These are phyloP conservation scores for Suillus fuscotomentosus DNA, from an alignment of 768 basidiomycete genomes.

Conservation along the genomic window DNA sequence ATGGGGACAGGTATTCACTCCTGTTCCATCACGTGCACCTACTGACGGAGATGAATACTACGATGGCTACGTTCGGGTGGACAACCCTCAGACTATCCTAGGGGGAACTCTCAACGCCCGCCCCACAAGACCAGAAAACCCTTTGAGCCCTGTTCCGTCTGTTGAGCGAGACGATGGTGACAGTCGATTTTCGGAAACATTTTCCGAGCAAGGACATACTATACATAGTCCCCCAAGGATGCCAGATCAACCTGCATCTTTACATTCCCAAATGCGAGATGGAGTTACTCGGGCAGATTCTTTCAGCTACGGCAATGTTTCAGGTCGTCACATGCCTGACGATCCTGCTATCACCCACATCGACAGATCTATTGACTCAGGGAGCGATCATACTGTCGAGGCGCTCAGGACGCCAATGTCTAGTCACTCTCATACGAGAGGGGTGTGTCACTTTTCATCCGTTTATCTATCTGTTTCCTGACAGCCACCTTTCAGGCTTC, in stretches of 20 bases:
- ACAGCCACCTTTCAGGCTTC: slow-evolving; percentile 19
- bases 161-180: slow-evolving; percentile 17
- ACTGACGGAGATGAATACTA: slow-evolving; percentile 32
- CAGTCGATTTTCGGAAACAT: slow-evolving; percentile 18
- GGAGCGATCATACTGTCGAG: slow-evolving; percentile 33
- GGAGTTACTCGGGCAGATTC: slow-evolving; percentile 15
- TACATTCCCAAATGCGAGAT: slow-evolving; percentile 1
- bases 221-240: slow-evolving; percentile 21
- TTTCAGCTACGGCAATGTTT: slow-evolving; percentile 16
- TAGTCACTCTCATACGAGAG: slow-evolving; percentile 23
- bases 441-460: slow-evolving; percentile 16
- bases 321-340: slow-evolving; percentile 9
- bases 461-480: background rate
- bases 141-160: slow-evolving; percentile 17
- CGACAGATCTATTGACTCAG: slow-evolving; percentile 19
- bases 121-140: slow-evolving; percentile 21
- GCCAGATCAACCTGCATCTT: slow-evolving; percentile 20
- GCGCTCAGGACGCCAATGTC: slow-evolving; percentile 20
- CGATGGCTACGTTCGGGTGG: slow-evolving; percentile 31
- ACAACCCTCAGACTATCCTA: slow-evolving; percentile 30
- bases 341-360: slow-evolving; percentile 22
- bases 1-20: slow-evolving; percentile 27
- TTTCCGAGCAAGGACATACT: slow-evolving; percentile 22
- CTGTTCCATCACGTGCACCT: slow-evolving; percentile 30
- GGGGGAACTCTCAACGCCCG: slow-evolving; percentile 32